Percentiles rank a stretch among this genome's conserved stretches.
phyloP scores from a whole-genome alignment of 2,329 filamentous ascomycete genomes.

The Penicillium sp. region DNA sequence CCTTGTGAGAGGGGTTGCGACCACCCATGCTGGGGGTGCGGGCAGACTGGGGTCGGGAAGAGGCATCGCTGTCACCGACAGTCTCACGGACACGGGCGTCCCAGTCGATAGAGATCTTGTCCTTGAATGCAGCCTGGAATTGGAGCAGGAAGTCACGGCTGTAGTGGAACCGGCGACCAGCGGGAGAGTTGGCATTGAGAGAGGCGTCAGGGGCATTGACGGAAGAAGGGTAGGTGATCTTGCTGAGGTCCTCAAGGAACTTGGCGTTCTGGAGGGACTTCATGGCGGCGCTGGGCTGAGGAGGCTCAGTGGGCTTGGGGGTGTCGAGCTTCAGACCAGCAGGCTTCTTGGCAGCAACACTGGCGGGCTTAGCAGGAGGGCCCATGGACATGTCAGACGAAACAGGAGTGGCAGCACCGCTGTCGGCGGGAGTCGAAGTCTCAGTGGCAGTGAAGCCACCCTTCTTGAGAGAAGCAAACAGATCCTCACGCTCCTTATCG shows the following conservation, averaged over 20 bases:
- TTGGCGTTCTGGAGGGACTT: conserved; percentile 91
- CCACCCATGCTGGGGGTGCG: conserved; percentile 56
- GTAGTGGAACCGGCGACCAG: conserved; percentile 86
- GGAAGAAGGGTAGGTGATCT: conserved; percentile 80
- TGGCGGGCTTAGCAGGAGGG: conserved; percentile 60
- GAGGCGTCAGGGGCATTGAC: conserved; percentile 91
- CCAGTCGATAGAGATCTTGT: conserved; percentile 95
- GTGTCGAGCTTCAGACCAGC: conserved; percentile 87
- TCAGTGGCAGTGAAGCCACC: conserved; percentile 46
- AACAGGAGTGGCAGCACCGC: conserved; percentile 53
- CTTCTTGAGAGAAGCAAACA: conserved; percentile 54
- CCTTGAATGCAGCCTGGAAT: conserved; percentile 94
- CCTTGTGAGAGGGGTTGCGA: conserved; percentile 58
- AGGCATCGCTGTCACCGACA: conserved; percentile 73
- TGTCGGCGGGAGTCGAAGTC: conserved; percentile 50
- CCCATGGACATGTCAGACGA: conserved; percentile 54
- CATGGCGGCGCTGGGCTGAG: conserved; percentile 91
- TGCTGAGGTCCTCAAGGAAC: conserved; percentile 79
- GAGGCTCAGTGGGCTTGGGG: conserved; percentile 84
- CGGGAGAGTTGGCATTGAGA: conserved; percentile 75
- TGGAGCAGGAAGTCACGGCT: conserved; percentile 94
- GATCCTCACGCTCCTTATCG: conserved; percentile 44
- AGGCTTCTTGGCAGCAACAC: conserved; percentile 71
- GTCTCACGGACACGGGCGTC: conserved; percentile 83
- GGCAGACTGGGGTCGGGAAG: conserved; percentile 65